Percentiles rank a stretch among this genome's conserved stretches.
These are phyloP conservation scores for Lachancea quebecensis DNA, from an alignment of 805 yeast species.

Conservation along the genomic window DNA sequence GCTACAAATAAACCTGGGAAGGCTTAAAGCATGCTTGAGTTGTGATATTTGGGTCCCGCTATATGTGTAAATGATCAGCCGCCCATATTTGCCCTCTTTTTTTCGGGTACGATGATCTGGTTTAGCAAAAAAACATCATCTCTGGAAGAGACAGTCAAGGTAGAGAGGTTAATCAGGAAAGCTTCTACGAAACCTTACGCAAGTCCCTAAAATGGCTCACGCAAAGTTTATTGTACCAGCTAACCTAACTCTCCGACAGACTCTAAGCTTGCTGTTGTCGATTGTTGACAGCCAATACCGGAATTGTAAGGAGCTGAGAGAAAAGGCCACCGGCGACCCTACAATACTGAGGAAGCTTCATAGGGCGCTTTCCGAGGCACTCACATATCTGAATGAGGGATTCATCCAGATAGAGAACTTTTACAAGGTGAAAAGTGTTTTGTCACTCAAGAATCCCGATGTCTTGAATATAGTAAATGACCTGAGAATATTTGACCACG, in stretches of 20 bases:
- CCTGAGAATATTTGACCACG: conserved; percentile 26
- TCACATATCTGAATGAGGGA: conserved; percentile 24
- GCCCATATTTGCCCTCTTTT: background rate
- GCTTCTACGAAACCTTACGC: background rate
- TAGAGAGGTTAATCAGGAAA: no score
- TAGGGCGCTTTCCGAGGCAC: conserved; percentile 14
- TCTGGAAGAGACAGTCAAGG: background rate
- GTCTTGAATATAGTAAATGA: conserved; percentile 17
- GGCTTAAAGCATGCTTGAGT: no score
- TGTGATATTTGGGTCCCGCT: no score
- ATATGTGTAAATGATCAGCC: no score
- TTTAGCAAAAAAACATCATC: background rate
- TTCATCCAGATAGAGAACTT: conserved; percentile 14
- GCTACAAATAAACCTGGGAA: no score
- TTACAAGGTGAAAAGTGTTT: conserved; percentile 4
- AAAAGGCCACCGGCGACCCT: conserved; percentile 1
- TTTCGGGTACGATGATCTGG: background rate
- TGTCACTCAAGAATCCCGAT: conserved; percentile 10
- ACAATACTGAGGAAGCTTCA: conserved; percentile 6
- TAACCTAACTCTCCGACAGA: conserved; percentile 25
- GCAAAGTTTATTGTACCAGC: conserved; percentile 26
- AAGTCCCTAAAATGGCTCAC: conserved; percentile 13
- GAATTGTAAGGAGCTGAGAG: conserved; percentile 7
- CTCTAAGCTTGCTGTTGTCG: conserved; percentile 25
- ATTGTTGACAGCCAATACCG: conserved; percentile 21